These are phyloP conservation scores for Leishmania tropica DNA, from an alignment of 208 protist species.

Conservation along the genomic window DNA sequence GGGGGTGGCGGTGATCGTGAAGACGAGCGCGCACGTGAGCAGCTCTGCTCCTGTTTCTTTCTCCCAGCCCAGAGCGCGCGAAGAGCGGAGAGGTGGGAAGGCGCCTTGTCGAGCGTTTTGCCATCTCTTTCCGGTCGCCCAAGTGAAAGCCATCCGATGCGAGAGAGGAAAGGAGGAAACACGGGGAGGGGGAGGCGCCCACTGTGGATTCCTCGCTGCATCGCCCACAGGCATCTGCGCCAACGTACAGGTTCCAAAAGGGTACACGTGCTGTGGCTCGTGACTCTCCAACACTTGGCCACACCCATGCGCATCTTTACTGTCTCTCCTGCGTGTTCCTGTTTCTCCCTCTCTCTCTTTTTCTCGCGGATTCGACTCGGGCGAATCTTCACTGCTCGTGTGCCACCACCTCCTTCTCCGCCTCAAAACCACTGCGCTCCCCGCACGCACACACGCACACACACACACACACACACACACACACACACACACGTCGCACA, in stretches of 20 bases:
- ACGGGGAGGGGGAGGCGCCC: not conserved
- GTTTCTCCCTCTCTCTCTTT: not conserved
- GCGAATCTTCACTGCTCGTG: not conserved
- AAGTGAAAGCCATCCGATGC: not conserved
- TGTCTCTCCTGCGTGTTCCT: not conserved
- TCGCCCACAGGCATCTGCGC: not conserved
- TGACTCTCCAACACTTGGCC: not conserved
- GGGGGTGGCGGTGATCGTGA: not conserved
- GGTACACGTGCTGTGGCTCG: not conserved
- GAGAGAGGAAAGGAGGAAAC: not conserved
- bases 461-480: not conserved
- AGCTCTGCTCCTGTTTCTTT: not conserved
- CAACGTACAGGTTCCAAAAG: not conserved
- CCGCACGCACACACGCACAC: too few relatives aligned
- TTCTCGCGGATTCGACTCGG: not conserved
- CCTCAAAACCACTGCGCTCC: not conserved
- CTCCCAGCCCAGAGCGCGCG: not conserved
- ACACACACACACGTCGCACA: slow-evolving; percentile 1
- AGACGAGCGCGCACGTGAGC: not conserved
- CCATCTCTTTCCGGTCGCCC: not conserved
- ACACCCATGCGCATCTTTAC: not conserved
- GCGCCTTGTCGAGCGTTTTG: not conserved
- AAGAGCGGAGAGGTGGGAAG: not conserved
- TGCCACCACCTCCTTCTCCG: not conserved
- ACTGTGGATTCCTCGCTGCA: not conserved